Base-by-base conservation (phyloP, 1,139 yeast species). In the Sugiyamaella paludigena region DNA sequence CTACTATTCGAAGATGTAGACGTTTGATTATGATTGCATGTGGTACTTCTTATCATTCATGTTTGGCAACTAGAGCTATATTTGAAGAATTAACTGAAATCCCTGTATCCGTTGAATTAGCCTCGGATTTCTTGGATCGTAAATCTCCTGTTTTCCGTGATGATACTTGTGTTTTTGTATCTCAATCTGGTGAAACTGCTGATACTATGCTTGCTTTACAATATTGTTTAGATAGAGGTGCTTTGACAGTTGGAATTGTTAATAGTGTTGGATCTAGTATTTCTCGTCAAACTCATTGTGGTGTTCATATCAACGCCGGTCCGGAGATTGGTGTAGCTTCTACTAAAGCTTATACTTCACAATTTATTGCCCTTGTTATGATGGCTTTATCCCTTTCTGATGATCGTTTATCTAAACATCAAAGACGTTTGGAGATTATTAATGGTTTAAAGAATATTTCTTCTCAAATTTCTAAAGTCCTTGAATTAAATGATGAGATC, bases 261-360 rank as follows among this genome's bases (percentile, higher is more conserved):
- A 81, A 81, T 67, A 80, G 89, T 57, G 99, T 94, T 40, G 99
- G 99, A 63, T 94, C 98, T 6, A 82, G 94, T 45, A 88, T 94
- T 73, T 91, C 98, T 16, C 83, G 97, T 69, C 85, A 82, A 65
- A 94, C 99, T 36, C 96, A 91, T 72, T 94, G 98, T 76, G 99
- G 99, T 80, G 97, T 94, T 49, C 99, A 94, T 70, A 91, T 94
- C 68, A 94, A 94, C 68, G 98, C 98, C 40, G 99, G 99, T 57
- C 98, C 98, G 36, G 99, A 94, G 74, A 92, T 94, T 59, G 98
- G 98, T 69, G 99, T 94, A 61, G 99, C 98, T 10, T 89, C 98
- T n/a, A 94, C 99, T 45, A 94, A 94, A 74, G 98, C 98, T 27
- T 94, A 94, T 74, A 92, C 99, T 13, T 94, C 98, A 26, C 99